phyloP scores from a whole-genome alignment of 257 asterid species.

The Mitragyna speciosa region DNA sequence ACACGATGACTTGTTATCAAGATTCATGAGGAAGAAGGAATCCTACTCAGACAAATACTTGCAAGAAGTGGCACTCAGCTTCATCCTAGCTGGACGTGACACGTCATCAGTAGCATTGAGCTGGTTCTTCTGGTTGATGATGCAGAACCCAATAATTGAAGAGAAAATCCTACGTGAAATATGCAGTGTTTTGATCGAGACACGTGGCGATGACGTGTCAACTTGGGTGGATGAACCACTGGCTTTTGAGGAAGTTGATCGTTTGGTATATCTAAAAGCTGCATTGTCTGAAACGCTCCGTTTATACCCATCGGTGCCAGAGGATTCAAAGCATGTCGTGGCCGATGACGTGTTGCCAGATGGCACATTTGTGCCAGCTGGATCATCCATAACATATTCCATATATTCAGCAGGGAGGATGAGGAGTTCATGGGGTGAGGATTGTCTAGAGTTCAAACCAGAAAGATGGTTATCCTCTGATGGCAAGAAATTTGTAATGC shows the following conservation, averaged over 20 bases:
- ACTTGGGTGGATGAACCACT: constrained; percentile 63
- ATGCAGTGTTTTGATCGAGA: constrained; percentile 55
- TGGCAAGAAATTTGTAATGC: constrained; percentile 50
- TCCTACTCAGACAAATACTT: constrained; percentile 64
- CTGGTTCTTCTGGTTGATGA: constrained; percentile 91
- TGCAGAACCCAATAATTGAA: constrained; percentile 64
- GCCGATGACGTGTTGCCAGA: constrained; percentile 78
- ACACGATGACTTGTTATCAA: constrained; percentile 74
- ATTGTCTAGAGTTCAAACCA: constrained; percentile 71
- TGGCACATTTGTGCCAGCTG: constrained; percentile 84
- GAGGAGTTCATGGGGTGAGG: constrained; percentile 86
- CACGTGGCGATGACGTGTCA: constrained; percentile 54
- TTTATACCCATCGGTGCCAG: constrained; percentile 88
- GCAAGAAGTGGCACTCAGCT: constrained; percentile 86
- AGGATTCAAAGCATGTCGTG: constrained; percentile 84
- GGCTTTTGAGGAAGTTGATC: constrained; percentile 69
- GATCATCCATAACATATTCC: constrained; percentile 79
- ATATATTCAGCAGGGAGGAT: constrained; percentile 87
- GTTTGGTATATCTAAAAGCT: constrained; percentile 66
- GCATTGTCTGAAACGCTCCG: constrained; percentile 80
- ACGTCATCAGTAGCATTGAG: constrained; percentile 88
- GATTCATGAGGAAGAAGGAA: constrained; percentile 89
- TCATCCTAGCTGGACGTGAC: constrained; percentile 96
- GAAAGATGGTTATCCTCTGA: constrained; percentile 69
- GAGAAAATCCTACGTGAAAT: constrained; percentile 55